These are phyloP conservation scores for Penicillium herquei DNA, from an alignment of 495 filamentous ascomycete genomes.

Conservation along the genomic window DNA sequence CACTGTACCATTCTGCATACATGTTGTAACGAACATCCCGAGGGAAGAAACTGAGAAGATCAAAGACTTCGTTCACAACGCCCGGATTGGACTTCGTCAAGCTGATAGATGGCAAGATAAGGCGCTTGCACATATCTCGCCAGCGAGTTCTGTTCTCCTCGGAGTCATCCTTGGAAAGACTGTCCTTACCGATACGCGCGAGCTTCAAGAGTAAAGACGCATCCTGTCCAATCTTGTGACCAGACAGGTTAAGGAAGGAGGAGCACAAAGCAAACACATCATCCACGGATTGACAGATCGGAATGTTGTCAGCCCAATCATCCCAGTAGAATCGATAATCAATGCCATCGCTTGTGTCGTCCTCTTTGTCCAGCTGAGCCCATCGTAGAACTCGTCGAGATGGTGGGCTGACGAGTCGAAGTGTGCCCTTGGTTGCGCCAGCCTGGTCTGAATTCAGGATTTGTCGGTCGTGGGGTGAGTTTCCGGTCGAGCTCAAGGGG, in stretches of 20 bases:
- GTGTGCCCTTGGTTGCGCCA: conserved; percentile 60
- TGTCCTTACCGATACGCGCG: conserved; percentile 74
- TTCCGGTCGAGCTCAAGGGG: conserved; percentile 40
- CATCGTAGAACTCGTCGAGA: conserved; percentile 67
- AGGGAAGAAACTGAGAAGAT: conserved; percentile 74
- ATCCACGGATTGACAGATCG: conserved; percentile 83
- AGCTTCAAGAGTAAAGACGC: conserved; percentile 73
- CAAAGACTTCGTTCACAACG: conserved; percentile 80
- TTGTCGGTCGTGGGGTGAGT: conserved; percentile 47
- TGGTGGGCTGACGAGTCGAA: conserved; percentile 55
- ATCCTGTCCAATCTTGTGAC: conserved; percentile 86
- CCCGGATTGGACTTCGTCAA: conserved; percentile 78
- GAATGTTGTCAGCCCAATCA: conserved; percentile 92
- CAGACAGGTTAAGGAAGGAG: conserved; percentile 78
- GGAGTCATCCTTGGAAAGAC: conserved; percentile 67
- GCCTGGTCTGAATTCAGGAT: conserved; percentile 60
- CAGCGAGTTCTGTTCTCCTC: conserved; percentile 67
- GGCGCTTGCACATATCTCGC: conserved; percentile 74
- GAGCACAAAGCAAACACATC: conserved; percentile 87
- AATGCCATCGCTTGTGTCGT: conserved; percentile 69
- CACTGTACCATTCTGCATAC: conserved; percentile 89
- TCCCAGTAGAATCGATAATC: conserved; percentile 95
- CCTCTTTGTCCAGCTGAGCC: conserved; percentile 74
- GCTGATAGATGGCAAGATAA: conserved; percentile 81
- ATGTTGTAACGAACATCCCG: conserved; percentile 78